phyloP scores from a whole-genome alignment of 495 filamentous ascomycete species.

The Podospora bellae-mahoneyi region DNA sequence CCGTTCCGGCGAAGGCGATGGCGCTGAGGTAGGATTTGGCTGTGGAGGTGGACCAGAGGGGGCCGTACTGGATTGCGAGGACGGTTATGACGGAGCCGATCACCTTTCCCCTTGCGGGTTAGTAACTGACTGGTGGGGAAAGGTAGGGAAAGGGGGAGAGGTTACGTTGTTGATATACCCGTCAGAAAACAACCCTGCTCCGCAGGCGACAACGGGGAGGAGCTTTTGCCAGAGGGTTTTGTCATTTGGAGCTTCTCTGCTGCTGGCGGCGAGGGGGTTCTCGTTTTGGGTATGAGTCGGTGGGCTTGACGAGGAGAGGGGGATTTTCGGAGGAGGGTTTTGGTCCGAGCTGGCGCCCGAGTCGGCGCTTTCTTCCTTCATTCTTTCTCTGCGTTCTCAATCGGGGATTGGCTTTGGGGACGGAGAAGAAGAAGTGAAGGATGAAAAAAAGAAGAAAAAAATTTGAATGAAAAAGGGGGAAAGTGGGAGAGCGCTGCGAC shows the following conservation, averaged over 20 bases:
- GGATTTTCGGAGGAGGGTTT: neutral
- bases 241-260: neutral
- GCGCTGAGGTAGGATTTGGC: slow-evolving; percentile 68
- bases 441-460: neutral
- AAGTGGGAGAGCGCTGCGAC: neutral
- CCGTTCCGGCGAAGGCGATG: slow-evolving; percentile 86
- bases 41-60: slow-evolving; percentile 59
- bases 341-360: neutral
- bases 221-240: slow-evolving; percentile 24
- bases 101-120: slow-evolving; percentile 47
- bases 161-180: slow-evolving; percentile 78
- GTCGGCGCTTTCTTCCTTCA: neutral
- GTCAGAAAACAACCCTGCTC: slow-evolving; percentile 85
- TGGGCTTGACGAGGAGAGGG: neutral
- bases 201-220: slow-evolving; percentile 68
- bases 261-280: neutral
- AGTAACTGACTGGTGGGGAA: neutral
- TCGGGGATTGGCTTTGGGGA: too few species aligned
- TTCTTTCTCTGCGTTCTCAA: neutral
- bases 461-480: neutral
- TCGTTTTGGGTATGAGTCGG: neutral
- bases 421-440: neutral
- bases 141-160: neutral
- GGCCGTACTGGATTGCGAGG: slow-evolving; percentile 58
- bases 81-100: slow-evolving; percentile 80